phyloP scores from a whole-genome alignment of 2,329 filamentous ascomycete species.

The Monilinia laxa region DNA sequence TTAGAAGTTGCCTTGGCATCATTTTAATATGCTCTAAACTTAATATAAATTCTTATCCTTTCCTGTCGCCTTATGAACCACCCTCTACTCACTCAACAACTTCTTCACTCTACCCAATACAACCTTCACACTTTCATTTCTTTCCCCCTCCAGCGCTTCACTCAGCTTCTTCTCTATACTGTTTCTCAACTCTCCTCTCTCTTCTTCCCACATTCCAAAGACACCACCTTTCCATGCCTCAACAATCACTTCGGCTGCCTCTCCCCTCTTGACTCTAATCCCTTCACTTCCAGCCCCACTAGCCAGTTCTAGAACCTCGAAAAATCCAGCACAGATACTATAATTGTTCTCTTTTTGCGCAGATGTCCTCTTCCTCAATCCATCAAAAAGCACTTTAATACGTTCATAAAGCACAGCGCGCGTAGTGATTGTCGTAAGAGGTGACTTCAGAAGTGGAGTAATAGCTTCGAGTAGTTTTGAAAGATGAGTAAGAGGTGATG shows the following conservation, averaged over 20 bases:
- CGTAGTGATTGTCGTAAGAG: slow-evolving; percentile 37
- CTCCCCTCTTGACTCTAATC: slow-evolving; percentile 38
- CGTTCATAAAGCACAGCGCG: slow-evolving; percentile 38
- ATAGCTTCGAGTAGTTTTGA: slow-evolving; percentile 34
- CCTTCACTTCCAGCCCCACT: slow-evolving; percentile 39
- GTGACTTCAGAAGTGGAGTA: slow-evolving; percentile 33
- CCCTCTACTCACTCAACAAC: slow-evolving; percentile 26
- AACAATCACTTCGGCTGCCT: slow-evolving; percentile 39
- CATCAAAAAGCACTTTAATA: slow-evolving; percentile 36
- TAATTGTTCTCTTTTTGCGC: slow-evolving; percentile 29
- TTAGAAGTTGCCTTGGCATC: neutral
- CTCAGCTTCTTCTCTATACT: slow-evolving; percentile 31
- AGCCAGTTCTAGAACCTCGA: slow-evolving; percentile 36
- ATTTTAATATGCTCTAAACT: neutral
- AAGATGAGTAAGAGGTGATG: slow-evolving; percentile 34
- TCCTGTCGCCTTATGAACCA: neutral
- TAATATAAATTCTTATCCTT: neutral
- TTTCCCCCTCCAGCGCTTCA: slow-evolving; percentile 35
- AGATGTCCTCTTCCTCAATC: slow-evolving; percentile 34
- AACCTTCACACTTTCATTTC: slow-evolving; percentile 35
- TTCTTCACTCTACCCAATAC: slow-evolving; percentile 34
- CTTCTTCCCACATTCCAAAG: slow-evolving; percentile 36
- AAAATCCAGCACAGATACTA: slow-evolving; percentile 32
- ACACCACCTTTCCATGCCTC: slow-evolving; percentile 33
- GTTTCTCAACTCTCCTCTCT: slow-evolving; percentile 29